Conservation (phyloP, 768 basidiomycete genomes). For the Mycena vitilis region DNA sequence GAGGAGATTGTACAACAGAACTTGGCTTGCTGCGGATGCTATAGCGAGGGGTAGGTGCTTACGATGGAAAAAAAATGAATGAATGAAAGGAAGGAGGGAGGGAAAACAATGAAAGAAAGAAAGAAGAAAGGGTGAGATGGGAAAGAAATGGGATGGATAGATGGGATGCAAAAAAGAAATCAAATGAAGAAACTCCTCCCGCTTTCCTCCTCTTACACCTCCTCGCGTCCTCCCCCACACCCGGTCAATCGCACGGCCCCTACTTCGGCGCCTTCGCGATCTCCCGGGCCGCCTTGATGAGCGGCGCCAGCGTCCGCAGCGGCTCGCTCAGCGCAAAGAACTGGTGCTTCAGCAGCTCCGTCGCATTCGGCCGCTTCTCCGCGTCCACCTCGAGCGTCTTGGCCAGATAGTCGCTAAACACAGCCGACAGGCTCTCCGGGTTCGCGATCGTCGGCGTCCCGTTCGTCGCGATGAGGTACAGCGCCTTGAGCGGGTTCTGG, state of each 20-base stretch:
- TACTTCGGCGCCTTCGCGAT: constrained; percentile 71
- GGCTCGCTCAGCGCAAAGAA: constrained; percentile 93
- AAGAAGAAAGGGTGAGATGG: not conserved
- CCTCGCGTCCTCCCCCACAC: not conserved
- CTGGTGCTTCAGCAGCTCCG: constrained; percentile 67
- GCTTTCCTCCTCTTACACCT: not conserved
- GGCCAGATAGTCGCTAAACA: constrained; percentile 91
- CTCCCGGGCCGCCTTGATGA: constrained; percentile 94
- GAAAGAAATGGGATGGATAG: constrained; percentile 20
- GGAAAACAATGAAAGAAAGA: not conserved
- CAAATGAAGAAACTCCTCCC: constrained; percentile 4
- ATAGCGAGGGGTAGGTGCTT: not conserved
- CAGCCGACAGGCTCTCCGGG: constrained; percentile 74
- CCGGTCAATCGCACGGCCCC: not conserved
- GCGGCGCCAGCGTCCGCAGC: constrained; percentile 83
- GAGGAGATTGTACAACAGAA: not conserved
- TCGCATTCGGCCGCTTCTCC: constrained; percentile 66
- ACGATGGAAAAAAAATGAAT: not conserved
- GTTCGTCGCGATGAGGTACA: constrained; percentile 98
- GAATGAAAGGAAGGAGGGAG: not conserved
- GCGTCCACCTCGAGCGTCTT: constrained; percentile 94
- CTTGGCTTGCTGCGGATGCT: not conserved
- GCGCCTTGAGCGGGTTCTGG: constrained; percentile 95
- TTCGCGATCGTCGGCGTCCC: constrained; percentile 97
- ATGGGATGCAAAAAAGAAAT: constrained; percentile 12